Evolutionary conservation across 495 filamentous ascomycete species (phyloP), one percentile per base, ranked within the genome.

Genomic region (Penicillium antarcticum): DNA sequence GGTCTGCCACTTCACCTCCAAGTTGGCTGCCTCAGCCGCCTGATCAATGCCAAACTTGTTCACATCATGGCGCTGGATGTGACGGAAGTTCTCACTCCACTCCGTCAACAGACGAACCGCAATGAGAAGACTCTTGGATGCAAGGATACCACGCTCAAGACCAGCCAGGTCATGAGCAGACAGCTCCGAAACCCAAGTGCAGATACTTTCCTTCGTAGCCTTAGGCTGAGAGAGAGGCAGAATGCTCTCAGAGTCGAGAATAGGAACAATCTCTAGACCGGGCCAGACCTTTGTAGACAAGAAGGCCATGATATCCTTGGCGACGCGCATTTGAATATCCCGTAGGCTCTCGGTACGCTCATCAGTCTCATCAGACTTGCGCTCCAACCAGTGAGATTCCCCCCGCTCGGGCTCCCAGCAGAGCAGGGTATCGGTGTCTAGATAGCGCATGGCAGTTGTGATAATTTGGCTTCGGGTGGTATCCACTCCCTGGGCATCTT

Each of bases 1-100:
- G 5, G 87, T 95, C 79, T 98, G 94, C 86, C 89, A 97, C 55
- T 79, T 77, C 14, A 96, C 89, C 76, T 98, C 94, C 17, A 94
- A 56, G 55, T 81, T 95, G 4, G 85, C 84, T 19, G 90, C 83
- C 66, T 81, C 73, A 3, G 88, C 84, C 13, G 91, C 92, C 63
- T 95, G 71, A 41, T 78, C 70, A 17, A 79, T 68, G 14, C 78
- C 78, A 48, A 82, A 80, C 51, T 68, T 68, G 50, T 58, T 68
- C 19, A 36, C 39, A 5, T 49, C 53, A 10, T 60, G 62, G 40
- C 56, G 62, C 57, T 75, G 70, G 8, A 70, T n/a, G 48, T 71
- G 62, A 16, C 65, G 61, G 55, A 87, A 80, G 39, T 85, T 85
- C 64, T 86, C 81, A 60, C 90, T 94, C 94, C 94, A 98, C 69